These are phyloP conservation scores for Sclerospora graminicola DNA, from an alignment of 352 stramenopile genomes.

Conservation along the genomic window DNA sequence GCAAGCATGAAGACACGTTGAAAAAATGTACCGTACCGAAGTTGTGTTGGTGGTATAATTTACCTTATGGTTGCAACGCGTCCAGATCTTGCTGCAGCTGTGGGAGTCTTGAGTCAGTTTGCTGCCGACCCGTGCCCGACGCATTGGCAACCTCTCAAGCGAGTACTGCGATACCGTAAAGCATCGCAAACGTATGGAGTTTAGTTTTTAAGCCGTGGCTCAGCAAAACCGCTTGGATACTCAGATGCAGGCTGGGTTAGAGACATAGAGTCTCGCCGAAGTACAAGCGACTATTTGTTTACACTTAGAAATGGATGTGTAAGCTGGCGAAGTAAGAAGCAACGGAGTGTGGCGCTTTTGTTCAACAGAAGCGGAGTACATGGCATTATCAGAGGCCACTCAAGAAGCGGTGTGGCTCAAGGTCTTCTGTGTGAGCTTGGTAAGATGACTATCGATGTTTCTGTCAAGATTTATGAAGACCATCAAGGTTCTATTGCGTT, in stretches of 20 bases:
- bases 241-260: not conserved
- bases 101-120: not conserved
- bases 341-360: slow-evolving; percentile 1
- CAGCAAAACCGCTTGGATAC: not conserved
- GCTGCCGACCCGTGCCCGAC: not conserved
- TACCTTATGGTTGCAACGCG: not conserved
- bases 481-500: slow-evolving; percentile 10
- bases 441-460: slow-evolving; percentile 5
- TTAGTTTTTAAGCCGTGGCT: not conserved
- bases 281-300: not conserved
- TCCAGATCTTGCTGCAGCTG: not conserved
- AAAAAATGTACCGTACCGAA: not conserved
- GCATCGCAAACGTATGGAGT: not conserved
- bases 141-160: not conserved
- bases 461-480: slow-evolving; percentile 13
- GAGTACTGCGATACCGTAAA: not conserved
- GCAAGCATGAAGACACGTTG: not conserved
- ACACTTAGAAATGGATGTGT: not conserved
- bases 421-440: slow-evolving; percentile 7
- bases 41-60: not conserved
- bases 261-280: not conserved
- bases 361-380: not conserved
- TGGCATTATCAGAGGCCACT: not conserved
- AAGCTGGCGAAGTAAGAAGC: slow-evolving; percentile 2
- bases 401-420: slow-evolving; percentile 10